Base-by-base conservation (phyloP, 1,284 basidiomycete species). In the Termitomyces sp. region DNA sequence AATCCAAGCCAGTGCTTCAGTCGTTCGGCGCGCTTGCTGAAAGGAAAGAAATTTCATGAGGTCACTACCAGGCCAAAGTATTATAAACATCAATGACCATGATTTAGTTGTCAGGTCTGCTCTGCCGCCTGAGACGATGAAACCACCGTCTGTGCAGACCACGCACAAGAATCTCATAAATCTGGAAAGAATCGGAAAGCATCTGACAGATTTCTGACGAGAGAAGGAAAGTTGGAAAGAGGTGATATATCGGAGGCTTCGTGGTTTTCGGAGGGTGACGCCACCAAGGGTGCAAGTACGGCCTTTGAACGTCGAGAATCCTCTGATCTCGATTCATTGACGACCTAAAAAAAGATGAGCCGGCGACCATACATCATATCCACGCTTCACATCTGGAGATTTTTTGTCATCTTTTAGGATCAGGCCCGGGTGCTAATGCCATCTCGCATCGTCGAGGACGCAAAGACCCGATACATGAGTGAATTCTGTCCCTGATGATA, bases 341-440 rank as follows among this genome's bases (percentile, higher is more conserved):
- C n/a, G 24, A 21, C 24, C n/a, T 47, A 19, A 6, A 34, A 21
- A 24, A 7, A 26, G 34, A 38, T 48, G n/a, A 48, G 36, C n/a
- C 10, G 10, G 24, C 17, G 3, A 15, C 15, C n/a, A 28, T 38
- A 28, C 13, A n/a, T 36, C 5, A 1, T n/a, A 19, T 26, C 5
- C 13, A 17, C 26, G 9, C 3, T 38, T 38, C n/a, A 48, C 34
- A 31, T 6, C 45, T 36, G 15, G 21, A 48, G 34, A 48, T 36
- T 38, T 48, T 38, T 10, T 49, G 17, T 15, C 43, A 48, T 52
- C 43, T 21, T 26, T 38, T 31, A 24, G 24, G 24, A 24, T 40
- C 52, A 53, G 53, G 56, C 44, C 55, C 50, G 5, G 43, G 17
- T 41, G 36, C 28, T 24, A 50, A 5, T 45, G 30, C 34, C 34